Conservation (phyloP, 2,329 filamentous ascomycete species). For the Alternaria triticina region DNA sequence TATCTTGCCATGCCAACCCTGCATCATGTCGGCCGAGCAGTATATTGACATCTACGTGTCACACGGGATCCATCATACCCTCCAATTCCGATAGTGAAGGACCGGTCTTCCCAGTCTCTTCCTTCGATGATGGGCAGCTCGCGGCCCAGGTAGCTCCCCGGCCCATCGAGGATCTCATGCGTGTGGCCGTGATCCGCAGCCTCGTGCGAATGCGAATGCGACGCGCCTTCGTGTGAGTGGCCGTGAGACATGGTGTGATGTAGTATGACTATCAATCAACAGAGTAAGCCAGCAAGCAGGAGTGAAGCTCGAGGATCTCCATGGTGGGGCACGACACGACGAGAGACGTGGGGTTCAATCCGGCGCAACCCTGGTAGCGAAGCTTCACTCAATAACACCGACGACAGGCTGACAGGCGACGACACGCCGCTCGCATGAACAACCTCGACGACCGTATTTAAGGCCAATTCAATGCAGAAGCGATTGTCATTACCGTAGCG, state of each 20-base stretch:
- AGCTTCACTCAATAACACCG: conserved; percentile 5
- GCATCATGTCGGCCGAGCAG: not conserved
- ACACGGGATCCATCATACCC: conserved; percentile 66
- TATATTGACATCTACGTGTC: not conserved
- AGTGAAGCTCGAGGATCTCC: conserved; percentile 13
- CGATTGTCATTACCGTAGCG: conserved; percentile 17
- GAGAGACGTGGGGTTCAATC: conserved; percentile 23
- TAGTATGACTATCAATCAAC: not conserved
- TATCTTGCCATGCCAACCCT: conserved; percentile 4
- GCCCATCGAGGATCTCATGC: conserved; percentile 93
- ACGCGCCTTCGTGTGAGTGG: conserved; percentile 48
- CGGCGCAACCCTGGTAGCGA: conserved; percentile 7
- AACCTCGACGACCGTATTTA: conserved; percentile 3
- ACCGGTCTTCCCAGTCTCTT: conserved; percentile 83
- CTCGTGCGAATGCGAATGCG: conserved; percentile 56
- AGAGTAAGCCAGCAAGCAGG: not conserved
- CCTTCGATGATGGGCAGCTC: conserved; percentile 95
- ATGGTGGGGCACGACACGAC: conserved; percentile 27
- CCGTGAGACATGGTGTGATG: conserved; percentile 35
- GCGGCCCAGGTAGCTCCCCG: conserved; percentile 84
- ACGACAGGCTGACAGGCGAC: conserved; percentile 4
- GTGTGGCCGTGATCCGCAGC: conserved; percentile 86
- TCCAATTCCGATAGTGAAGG: conserved; percentile 97
- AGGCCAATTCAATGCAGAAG: conserved; percentile 11
- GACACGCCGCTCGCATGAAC: conserved; percentile 3